These are phyloP conservation scores for Tetrahymena borealis DNA, from an alignment of 73 alveolate genomes.

Conservation along the genomic window DNA sequence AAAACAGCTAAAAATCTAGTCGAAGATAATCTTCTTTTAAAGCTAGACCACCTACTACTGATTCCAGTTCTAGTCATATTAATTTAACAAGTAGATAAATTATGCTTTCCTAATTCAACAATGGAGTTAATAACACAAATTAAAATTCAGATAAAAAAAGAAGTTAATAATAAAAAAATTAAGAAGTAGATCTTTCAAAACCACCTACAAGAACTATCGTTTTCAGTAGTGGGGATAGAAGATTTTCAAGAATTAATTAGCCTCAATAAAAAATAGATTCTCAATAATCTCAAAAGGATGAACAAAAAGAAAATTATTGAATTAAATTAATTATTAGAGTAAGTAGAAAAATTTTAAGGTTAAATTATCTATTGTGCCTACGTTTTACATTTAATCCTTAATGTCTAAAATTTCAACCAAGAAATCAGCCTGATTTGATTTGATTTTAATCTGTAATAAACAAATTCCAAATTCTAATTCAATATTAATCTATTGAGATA, in stretches of 20 bases:
- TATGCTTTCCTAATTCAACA: background rate
- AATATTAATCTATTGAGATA: too few species aligned
- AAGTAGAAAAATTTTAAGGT: too few species aligned
- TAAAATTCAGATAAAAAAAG: background rate
- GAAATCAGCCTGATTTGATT: too few species aligned
- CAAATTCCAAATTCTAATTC: too few species aligned
- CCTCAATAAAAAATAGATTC: background rate
- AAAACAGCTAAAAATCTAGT: background rate
- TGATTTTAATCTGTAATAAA: too few species aligned
- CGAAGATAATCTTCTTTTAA: background rate
- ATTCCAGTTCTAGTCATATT: background rate
- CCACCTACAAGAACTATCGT: background rate
- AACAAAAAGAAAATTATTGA: too few species aligned
- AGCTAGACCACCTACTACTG: background rate
- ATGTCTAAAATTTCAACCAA: too few species aligned
- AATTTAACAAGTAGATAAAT: background rate
- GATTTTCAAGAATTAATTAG: background rate
- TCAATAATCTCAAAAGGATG: background rate
- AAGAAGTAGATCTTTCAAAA: background rate
- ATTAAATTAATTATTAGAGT: too few species aligned
- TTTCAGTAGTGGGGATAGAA: background rate
- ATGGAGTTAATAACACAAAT: background rate
- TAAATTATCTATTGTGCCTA: too few species aligned
- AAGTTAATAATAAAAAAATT: background rate
- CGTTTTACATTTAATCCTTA: too few species aligned